These are phyloP conservation scores for Pueraria montana DNA, from an alignment of 306 rosid genomes.

Conservation along the genomic window DNA sequence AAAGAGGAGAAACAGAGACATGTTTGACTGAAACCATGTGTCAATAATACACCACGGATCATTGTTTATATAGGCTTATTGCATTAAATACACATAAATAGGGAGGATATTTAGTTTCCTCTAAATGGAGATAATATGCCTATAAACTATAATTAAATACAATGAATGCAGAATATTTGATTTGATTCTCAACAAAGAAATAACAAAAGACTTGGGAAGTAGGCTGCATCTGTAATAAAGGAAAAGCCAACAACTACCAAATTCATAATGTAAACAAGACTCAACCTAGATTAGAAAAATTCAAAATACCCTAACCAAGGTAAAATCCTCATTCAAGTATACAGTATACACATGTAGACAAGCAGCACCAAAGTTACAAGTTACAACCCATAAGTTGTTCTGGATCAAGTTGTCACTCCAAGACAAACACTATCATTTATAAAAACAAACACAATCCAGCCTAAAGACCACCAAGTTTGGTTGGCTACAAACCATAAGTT, in stretches of 20 bases:
- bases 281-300: neutral
- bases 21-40: too few relatives aligned
- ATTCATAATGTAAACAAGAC: neutral
- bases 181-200: too few relatives aligned
- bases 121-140: too few relatives aligned
- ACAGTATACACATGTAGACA: neutral
- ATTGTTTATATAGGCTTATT: too few relatives aligned
- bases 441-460: neutral
- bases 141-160: too few relatives aligned
- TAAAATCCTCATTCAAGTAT: neutral
- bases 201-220: too few relatives aligned
- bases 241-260: neutral
- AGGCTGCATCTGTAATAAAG: too few relatives aligned
- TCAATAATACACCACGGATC: too few relatives aligned
- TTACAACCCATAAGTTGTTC: neutral
- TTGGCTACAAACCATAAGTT: neutral
- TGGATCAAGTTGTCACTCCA: neutral
- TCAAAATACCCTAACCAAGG: neutral
- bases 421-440: slow-evolving; percentile 5
- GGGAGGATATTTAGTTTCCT: too few relatives aligned
- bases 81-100: too few relatives aligned
- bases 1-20: too few relatives aligned
- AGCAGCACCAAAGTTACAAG: neutral
- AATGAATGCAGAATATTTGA: too few relatives aligned
- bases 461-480: neutral